Base-by-base conservation (phyloP, 371 early-diverging fungal species). In the Mortierella sp. region DNA sequence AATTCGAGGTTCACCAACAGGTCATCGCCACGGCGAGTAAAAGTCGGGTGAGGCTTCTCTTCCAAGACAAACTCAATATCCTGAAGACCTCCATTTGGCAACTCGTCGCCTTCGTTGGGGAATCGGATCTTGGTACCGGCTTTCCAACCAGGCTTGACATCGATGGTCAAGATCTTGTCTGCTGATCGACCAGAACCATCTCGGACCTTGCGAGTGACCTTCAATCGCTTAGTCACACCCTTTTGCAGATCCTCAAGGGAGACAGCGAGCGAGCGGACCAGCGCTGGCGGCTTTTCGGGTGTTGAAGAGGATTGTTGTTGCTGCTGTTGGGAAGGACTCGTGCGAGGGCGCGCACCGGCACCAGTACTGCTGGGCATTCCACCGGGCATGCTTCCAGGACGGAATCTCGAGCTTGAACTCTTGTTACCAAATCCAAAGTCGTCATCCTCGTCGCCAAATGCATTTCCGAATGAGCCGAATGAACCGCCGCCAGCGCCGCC, bases 81-180 rank as follows among this genome's bases (percentile, higher is more conserved):
- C 83, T 98, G 97, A 9, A 81, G 81, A 29, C 86, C 85, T 4
- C 96, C 96, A 62, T 86, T 86, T 12, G 94, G 89, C 44, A 94
- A 65, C 69, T 97, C 96, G 80, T 98, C 99, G 25, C 99, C 99
- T 83, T 98, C 96, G 50, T 90, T 92, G 2, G 91, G 85, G 86
- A 95, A 99, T 18, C 92, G 92, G 72, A 99, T 90, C 85, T 99
- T 98, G 64, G 99, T 98, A 7, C 99, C 99, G 5, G 97, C 93
- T 82, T 99, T 99, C 97, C 98, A 98, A 5, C 99, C 99, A 1
- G 98, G 95, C 74, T 95, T 97, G 81, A 99, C 86, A 66, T 93
- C 86, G 67, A 99, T 88, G 30, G 88, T 87, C 16, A 99, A 84
- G 19, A 96, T 86, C 84, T 97, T 97, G 70, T 97, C 98, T 0